Evolutionary conservation across 148 eudicot species (phyloP).

Genomic region (Fagopyrum tataricum): DNA sequence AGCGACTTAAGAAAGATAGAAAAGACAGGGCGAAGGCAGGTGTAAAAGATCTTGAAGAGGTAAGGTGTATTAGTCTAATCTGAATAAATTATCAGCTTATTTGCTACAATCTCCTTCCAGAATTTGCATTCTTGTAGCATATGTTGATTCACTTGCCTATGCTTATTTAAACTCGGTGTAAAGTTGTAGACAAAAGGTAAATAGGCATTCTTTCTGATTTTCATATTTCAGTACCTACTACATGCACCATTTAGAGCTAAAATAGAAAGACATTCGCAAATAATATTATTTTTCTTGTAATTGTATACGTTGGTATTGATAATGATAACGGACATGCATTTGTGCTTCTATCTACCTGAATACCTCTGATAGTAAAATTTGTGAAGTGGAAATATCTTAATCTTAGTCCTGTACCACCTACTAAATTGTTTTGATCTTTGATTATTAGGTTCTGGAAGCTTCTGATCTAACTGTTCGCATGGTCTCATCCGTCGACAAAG

Average conservation of each 20-base stretch:
- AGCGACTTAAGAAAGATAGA: constrained; percentile 56
- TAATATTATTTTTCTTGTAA: neutral
- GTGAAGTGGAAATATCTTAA: neutral
- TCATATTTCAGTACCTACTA: neutral
- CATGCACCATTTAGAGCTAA: neutral
- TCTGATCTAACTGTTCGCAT: constrained; percentile 68
- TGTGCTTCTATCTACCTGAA: neutral
- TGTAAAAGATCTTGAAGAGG: constrained; percentile 52
- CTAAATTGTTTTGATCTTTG: neutral
- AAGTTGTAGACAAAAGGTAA: neutral
- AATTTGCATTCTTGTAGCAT: neutral
- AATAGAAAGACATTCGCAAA: neutral
- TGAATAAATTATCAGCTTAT: neutral
- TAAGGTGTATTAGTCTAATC: constrained; percentile 19
- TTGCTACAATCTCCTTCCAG: neutral
- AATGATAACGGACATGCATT: neutral
- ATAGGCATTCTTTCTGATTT: neutral
- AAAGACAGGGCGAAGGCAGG: constrained; percentile 50
- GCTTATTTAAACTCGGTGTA: neutral
- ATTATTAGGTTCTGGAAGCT: constrained; percentile 55
- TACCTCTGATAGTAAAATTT: neutral
- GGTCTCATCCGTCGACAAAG: constrained; percentile 67
- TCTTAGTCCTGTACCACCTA: neutral
- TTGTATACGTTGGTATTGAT: neutral
- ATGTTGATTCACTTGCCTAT: neutral